Conservation (phyloP, 2,329 filamentous ascomycete genomes). For the Pseudohalonectria lignicola region DNA sequence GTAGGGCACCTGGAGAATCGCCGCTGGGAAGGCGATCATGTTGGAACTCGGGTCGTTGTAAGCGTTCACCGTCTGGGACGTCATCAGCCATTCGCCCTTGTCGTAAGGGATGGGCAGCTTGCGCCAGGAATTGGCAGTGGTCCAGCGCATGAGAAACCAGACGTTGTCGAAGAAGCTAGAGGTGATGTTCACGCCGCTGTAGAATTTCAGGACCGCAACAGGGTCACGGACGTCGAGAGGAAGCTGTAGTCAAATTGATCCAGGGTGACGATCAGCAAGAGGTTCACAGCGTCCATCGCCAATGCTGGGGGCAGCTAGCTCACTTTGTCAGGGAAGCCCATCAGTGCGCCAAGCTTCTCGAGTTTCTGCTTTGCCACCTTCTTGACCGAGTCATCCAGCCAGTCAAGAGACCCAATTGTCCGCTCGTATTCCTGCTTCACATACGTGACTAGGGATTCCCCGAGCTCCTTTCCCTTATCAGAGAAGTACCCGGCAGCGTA, state of each 20-base stretch:
- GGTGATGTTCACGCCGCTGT: slow-evolving; percentile 36
- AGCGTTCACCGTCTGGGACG: slow-evolving; percentile 47
- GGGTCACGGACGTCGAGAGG: slow-evolving; percentile 42
- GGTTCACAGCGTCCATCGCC: too few species aligned
- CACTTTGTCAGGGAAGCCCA: slow-evolving; percentile 29
- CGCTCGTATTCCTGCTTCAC: slow-evolving; percentile 43
- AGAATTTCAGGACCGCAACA: slow-evolving; percentile 38
- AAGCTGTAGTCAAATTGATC: too few species aligned
- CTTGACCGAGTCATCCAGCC: slow-evolving; percentile 51
- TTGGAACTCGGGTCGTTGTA: slow-evolving; percentile 53
- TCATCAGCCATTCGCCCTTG: slow-evolving; percentile 48
- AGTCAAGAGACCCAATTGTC: slow-evolving; percentile 24
- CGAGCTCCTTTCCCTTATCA: slow-evolving; percentile 41
- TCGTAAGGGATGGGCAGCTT: slow-evolving; percentile 48
- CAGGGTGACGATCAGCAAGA: too few species aligned
- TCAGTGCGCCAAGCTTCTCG: slow-evolving; percentile 52
- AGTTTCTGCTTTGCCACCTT: slow-evolving; percentile 50
- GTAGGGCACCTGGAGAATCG: slow-evolving; percentile 54
- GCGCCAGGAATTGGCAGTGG: slow-evolving; percentile 38
- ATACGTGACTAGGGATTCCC: slow-evolving; percentile 45
- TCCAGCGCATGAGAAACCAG: slow-evolving; percentile 33
- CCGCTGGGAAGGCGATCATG: slow-evolving; percentile 55
- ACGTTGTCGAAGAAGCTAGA: slow-evolving; percentile 45
- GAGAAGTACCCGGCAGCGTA: slow-evolving; percentile 47
- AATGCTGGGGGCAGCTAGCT: too few species aligned